Evolutionary conservation across 768 basidiomycete species (phyloP).

Genomic region (Trametes maxima): DNA sequence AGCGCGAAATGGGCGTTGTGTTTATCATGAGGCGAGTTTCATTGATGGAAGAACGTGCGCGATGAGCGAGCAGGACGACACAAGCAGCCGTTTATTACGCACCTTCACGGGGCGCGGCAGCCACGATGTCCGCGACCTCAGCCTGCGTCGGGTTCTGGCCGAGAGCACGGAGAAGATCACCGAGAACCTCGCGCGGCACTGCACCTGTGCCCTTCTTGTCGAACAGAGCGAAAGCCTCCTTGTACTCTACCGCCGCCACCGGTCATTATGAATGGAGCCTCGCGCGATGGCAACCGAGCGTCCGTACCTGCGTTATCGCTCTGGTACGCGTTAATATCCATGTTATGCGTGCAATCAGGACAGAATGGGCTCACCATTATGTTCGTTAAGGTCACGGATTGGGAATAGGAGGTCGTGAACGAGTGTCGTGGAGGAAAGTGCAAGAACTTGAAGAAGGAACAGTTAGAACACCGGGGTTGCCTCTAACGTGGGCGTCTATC

Average conservation of each 20-base stretch:
- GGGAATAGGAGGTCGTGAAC: conserved; percentile 1
- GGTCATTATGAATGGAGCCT: background rate
- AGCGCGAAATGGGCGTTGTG: background rate
- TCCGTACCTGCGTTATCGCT: conserved; percentile 55
- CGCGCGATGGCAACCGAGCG: conserved; percentile 4
- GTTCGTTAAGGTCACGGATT: conserved; percentile 5
- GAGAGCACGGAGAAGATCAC: conserved; percentile 89
- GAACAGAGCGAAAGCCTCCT: conserved; percentile 96
- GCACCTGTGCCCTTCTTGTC: conserved; percentile 95
- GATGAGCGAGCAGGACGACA: background rate
- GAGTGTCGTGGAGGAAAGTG: no score
- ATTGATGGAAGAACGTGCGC: background rate
- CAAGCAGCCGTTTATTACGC: conserved; percentile 26
- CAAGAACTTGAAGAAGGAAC: background rate
- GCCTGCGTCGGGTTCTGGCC: conserved; percentile 99
- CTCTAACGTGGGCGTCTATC: background rate
- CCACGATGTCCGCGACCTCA: conserved; percentile 87
- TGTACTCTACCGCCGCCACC: conserved; percentile 64
- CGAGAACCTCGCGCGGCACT: conserved; percentile 85
- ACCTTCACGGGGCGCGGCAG: conserved; percentile 78
- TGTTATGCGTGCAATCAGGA: background rate
- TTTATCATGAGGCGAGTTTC: background rate
- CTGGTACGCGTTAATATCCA: conserved; percentile 24
- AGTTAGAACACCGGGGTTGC: background rate
- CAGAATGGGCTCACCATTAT: conserved; percentile 10